Evolutionary conservation across 2,329 filamentous ascomycete species (phyloP), one percentile per base, ranked within the genome.

Genomic region (Stagonosporopsis chrysanthemi): DNA sequence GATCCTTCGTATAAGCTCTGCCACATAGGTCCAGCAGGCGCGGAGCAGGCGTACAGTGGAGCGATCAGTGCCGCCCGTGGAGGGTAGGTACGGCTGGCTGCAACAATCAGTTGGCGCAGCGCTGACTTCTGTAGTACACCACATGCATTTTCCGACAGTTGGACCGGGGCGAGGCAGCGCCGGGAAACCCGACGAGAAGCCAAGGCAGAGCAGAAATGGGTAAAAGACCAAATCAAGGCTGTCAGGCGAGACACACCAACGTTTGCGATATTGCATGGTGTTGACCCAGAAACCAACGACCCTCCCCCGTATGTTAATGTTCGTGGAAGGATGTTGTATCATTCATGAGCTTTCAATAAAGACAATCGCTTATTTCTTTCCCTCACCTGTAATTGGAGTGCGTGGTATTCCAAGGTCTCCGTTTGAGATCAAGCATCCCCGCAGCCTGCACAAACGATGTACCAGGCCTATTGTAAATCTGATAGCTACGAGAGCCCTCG

Each of bases 301-400:
- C 59, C 59, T 14, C 57, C 52, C 12, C 59, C 59, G 19, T 62
- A 60, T 29, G 23, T 52, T 23, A 66, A 66, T 35, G 46, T 61
- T 11, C 58, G 47, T 17, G 42, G 54, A n/a, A 33, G 39, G 14
- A 61, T 55, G 31, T 3, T 55, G 6, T 52, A 61, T 23, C 22
- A 49, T 17, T 42, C 45, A 26, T 50, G 50, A 48, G 22, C 2
- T 40, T 3, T 8, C 2, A 19, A 12, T 17, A 41, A 11, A 15
- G 7, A 23, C 22, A 12, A 22, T 4, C 36, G 22, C 11, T 19
- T 2, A 4, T 11, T 39, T 11, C 29, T 39, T 23, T 12, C 9
- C 22, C 4, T 22, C n/a, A 22, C 36, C 31, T 33, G 4, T n/a
- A 8, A n/a, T 33, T 33, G 2, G 14, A 33, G 31, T 8, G 3